phyloP scores from a whole-genome alignment of 2,329 filamentous ascomycete genomes.

The Mycosphaerella arachidis region DNA sequence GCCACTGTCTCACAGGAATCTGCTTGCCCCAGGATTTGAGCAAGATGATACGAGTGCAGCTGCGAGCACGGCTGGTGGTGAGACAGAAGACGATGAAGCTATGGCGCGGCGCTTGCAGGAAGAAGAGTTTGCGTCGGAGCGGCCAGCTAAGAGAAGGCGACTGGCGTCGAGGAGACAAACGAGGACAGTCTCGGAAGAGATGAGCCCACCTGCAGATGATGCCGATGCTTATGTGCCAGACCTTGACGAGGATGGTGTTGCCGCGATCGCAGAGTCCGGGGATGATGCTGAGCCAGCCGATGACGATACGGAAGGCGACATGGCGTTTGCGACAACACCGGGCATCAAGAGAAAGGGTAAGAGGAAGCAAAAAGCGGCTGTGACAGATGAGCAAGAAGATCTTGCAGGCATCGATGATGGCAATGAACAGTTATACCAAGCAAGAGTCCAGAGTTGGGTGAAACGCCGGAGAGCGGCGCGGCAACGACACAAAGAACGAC shows the following conservation, averaged over 20 bases:
- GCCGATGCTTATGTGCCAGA: constrained; percentile 42
- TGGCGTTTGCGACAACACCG: constrained; percentile 33
- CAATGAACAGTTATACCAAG: constrained; percentile 74
- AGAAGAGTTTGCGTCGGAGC: constrained; percentile 35
- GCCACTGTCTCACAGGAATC: constrained; percentile 45
- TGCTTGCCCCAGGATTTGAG: constrained; percentile 47
- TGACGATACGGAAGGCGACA: constrained; percentile 37
- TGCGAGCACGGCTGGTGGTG: constrained; percentile 15
- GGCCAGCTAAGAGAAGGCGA: constrained; percentile 41
- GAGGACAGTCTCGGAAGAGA: constrained; percentile 20
- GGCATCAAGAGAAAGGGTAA: constrained; percentile 38
- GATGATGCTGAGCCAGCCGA: constrained; percentile 34
- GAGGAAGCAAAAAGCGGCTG: constrained; percentile 23
- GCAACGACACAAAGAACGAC: constrained; percentile 29
- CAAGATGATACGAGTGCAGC: constrained; percentile 24
- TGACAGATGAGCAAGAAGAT: constrained; percentile 44
- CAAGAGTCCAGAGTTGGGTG: constrained; percentile 71
- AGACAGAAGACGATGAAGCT: constrained; percentile 29
- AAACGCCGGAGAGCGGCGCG: constrained; percentile 58
- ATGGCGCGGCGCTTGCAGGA: constrained; percentile 31
- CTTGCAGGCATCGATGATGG: constrained; percentile 76
- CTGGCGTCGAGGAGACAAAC: constrained; percentile 28
- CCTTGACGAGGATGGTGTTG: constrained; percentile 37
- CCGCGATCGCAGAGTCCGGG: constrained; percentile 37
- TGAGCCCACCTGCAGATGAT: constrained; percentile 29